Conservation (phyloP, 805 yeast genomes). For the Metschnikowia bowlesiae region DNA sequence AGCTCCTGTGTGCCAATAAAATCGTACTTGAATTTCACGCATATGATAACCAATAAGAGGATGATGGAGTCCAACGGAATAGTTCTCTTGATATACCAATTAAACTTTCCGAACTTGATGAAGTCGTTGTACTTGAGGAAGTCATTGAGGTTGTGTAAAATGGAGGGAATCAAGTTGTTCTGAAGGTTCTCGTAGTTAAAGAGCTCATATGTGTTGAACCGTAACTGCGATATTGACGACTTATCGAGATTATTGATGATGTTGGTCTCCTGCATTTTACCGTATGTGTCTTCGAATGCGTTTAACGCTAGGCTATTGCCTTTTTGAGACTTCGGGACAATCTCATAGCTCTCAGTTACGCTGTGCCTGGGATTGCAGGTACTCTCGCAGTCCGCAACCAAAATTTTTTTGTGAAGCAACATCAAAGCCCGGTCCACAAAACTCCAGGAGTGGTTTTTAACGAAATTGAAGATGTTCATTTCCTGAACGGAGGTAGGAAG, state of each 20-base stretch:
- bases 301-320: constrained; percentile 30
- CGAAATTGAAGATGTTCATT: constrained; percentile 44
- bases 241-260: constrained; percentile 35
- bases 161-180: constrained; percentile 52
- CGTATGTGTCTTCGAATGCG: constrained; percentile 40
- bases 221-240: constrained; percentile 32
- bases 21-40: constrained; percentile 47
- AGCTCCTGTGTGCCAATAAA: constrained; percentile 36
- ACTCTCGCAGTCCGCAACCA: constrained; percentile 27
- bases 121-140: constrained; percentile 51
- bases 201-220: constrained; percentile 31
- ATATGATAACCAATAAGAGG: constrained; percentile 47
- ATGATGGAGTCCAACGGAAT: constrained; percentile 58
- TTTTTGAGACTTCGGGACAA: constrained; percentile 6
- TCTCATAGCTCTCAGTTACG: not conserved
- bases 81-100: constrained; percentile 60
- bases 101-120: constrained; percentile 48
- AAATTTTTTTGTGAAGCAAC: constrained; percentile 40
- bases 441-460: constrained; percentile 45
- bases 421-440: constrained; percentile 52
- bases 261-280: constrained; percentile 34
- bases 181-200: constrained; percentile 51
- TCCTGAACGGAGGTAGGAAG: constrained; percentile 38
- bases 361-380: not conserved
- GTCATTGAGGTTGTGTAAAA: constrained; percentile 52